Evolutionary conservation across 2,329 filamentous ascomycete genomes (phyloP), one percentile per base, ranked within the genome.

Genomic region (Nannizziopsis arthrosporioides): DNA sequence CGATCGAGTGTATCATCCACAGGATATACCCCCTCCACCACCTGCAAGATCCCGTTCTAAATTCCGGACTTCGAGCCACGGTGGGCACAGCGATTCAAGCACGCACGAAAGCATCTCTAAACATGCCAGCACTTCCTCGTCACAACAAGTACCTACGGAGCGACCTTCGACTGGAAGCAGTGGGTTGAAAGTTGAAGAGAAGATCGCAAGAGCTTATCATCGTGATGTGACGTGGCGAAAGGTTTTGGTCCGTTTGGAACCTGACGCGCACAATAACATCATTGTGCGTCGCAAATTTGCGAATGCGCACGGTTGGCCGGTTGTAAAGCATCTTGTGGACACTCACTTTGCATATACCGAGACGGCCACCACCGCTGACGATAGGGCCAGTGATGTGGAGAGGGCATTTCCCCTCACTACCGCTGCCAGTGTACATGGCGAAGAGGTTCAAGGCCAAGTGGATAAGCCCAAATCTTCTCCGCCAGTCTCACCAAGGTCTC

Each of bases 241-340:
- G 63, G 92, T 98, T 1, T 77, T 98, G 3, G 92, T 98, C 11
- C 84, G 92, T 47, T 74, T 98, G 2, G 90, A 98, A 62, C 92
- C 92, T 0, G 92, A 98, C 66, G 92, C 92, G 0, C 92, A 98
- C 69, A 98, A 98, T 67, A 98, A 98, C 65, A 94, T 98, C 56
- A 84, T 96, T 51, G 92, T 98, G 18, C 83, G 92, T 12, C 82
- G 92, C 48, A 94, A 88, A 82, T 98, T 98, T 63, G 83, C 88
- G 49, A 98, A 98, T 60, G 92, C 92, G 0, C 94, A 94, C 58
- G 92, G 92, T 1, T 98, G 92, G 92, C 92, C 92, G 0, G 92
- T 98, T 0, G 73, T 96, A 43, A 89, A 95, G 67, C 92, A 98
- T 66, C 70, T 96, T 15, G 90, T 92, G 45, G 89, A 96, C 59